phyloP scores from a whole-genome alignment of 345 rosid species.

The Cardamine chenopodiifolia region DNA sequence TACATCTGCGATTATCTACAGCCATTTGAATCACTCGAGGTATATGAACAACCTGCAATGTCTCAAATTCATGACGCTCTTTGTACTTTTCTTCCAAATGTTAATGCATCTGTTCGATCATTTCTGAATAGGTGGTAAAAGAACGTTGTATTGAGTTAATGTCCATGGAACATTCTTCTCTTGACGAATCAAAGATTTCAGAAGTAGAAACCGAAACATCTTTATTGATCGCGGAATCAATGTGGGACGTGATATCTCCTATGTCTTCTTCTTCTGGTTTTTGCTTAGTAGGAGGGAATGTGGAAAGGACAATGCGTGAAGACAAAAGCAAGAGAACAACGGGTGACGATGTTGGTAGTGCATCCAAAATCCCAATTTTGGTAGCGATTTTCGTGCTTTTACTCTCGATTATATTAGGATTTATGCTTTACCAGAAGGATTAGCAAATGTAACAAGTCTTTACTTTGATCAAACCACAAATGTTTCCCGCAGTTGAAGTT shows the following conservation, averaged over 20 bases:
- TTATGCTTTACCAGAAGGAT: constrained; percentile 44
- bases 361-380: constrained; percentile 34
- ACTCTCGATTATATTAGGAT: constrained; percentile 56
- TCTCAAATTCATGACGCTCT: not conserved
- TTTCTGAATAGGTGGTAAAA: constrained; percentile 59
- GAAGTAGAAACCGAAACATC: constrained; percentile 66
- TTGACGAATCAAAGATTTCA: constrained; percentile 52
- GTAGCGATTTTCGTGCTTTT: constrained; percentile 61
- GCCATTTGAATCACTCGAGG: constrained; percentile 78
- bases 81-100: not conserved
- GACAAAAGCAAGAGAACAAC: constrained; percentile 3
- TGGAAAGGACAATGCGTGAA: constrained; percentile 27
- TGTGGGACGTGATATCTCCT: constrained; percentile 65
- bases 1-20: constrained; percentile 80
- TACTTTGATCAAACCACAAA: constrained; percentile 6
- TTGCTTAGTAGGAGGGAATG: constrained; percentile 40
- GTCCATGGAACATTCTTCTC: constrained; percentile 63
- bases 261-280: constrained; percentile 31
- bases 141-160: constrained; percentile 83
- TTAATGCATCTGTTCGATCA: not conserved
- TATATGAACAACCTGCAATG: constrained; percentile 33
- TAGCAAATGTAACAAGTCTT: constrained; percentile 9
- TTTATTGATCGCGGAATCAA: constrained; percentile 49
- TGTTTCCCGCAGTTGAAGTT: not conserved
- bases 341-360: not conserved